Conservation (phyloP, 129 eudicot species). For the Tanacetum coccineum region DNA sequence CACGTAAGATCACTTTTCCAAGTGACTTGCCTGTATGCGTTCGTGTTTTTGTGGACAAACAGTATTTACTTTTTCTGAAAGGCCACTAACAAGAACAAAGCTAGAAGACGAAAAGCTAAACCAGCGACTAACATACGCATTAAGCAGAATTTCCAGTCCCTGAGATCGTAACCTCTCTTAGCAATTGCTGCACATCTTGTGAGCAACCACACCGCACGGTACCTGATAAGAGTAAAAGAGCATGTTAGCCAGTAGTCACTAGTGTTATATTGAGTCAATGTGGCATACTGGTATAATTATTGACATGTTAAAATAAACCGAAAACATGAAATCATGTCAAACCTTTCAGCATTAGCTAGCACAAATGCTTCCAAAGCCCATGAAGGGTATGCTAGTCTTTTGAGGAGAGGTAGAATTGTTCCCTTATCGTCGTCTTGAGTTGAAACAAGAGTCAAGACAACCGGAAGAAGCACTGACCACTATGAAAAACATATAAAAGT, state of each 20-base stretch:
- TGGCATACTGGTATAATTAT: too few species aligned
- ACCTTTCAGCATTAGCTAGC: constrained; percentile 92
- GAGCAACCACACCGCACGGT: constrained; percentile 79
- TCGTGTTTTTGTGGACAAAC: constrained; percentile 23
- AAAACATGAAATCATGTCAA: constrained; percentile 1
- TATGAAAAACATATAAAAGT: constrained; percentile 24
- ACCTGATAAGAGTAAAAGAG: constrained; percentile 38
- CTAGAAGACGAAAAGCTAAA: constrained; percentile 42
- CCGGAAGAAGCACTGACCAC: constrained; percentile 98
- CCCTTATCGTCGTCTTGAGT: constrained; percentile 49
- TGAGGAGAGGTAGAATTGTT: constrained; percentile 30
- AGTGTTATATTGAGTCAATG: background rate
- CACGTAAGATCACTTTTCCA: constrained; percentile 9
- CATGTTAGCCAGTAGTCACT: too few species aligned
- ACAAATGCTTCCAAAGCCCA: constrained; percentile 95
- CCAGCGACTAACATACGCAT: constrained; percentile 47
- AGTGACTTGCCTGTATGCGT: constrained; percentile 6
- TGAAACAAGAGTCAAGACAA: constrained; percentile 28
- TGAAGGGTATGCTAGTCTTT: constrained; percentile 59
- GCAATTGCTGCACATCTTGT: constrained; percentile 78
- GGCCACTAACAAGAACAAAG: constrained; percentile 60
- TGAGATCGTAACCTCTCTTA: constrained; percentile 48
- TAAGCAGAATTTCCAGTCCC: constrained; percentile 55
- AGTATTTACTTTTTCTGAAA: constrained; percentile 68
- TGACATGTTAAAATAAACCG: too few species aligned